phyloP scores from a whole-genome alignment of 805 yeast genomes.

The Lipomyces spencermartinsiae region DNA sequence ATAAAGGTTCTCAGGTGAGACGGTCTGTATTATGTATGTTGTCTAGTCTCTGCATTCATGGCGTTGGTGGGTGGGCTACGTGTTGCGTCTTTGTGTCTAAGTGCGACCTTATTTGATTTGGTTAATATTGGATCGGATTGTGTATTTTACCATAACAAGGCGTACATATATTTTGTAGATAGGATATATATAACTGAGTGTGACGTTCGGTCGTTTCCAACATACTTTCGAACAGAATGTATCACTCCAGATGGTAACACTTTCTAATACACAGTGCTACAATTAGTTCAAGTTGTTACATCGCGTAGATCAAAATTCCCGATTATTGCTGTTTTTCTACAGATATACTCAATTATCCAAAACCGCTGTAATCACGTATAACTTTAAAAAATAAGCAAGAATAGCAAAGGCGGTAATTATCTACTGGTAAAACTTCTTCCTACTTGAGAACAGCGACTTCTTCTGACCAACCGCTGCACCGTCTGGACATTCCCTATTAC shows the following conservation, averaged over 20 bases:
- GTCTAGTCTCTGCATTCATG: not conserved
- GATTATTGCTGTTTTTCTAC: too few species aligned
- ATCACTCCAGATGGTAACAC: too few species aligned
- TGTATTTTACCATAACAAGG: too few species aligned
- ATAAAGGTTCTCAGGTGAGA: conserved; percentile 26
- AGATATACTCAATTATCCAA: not conserved
- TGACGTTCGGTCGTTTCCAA: too few species aligned
- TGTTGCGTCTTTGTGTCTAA: too few species aligned
- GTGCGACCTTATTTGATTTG: not conserved
- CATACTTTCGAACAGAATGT: too few species aligned
- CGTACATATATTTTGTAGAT: too few species aligned
- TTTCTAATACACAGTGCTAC: not conserved
- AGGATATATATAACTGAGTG: too few species aligned
- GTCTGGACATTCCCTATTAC: not conserved
- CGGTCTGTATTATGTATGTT: not conserved
- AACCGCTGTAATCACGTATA: not conserved
- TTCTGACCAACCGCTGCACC: not conserved
- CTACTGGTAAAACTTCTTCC: not conserved
- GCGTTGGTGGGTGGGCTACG: not conserved
- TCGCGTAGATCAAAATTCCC: too few species aligned
- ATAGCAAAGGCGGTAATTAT: not conserved
- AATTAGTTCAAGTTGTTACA: too few species aligned
- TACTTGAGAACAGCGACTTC: conserved; percentile 11
- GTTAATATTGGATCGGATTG: not conserved
- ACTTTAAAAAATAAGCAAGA: not conserved